A percentile compares a stretch with the other conserved stretches of the same genome.
Evolutionary conservation across 163 green algal genomes (phyloP).

Genomic region (Scenedesmus sp.): DNA sequence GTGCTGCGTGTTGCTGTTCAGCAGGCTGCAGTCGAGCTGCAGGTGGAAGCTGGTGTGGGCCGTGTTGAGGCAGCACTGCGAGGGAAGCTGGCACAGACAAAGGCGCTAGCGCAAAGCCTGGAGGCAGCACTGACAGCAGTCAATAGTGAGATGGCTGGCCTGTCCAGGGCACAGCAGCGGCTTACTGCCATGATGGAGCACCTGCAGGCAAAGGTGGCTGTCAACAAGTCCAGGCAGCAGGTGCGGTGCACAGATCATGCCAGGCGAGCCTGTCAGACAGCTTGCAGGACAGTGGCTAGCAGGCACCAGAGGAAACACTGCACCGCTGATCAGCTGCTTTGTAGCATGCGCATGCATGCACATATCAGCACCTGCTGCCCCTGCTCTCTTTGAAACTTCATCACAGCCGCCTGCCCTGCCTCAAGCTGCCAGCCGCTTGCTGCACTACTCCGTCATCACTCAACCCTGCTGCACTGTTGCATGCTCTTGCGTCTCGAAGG

Average conservation of each 20-base stretch:
- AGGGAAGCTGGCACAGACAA: conserved; percentile 19
- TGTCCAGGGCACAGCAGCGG: conserved; percentile 21
- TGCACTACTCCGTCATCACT: neutral
- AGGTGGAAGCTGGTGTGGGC: conserved; percentile 7
- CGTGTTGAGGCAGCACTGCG: conserved; percentile 33
- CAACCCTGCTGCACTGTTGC: neutral
- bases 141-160: neutral
- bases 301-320: neutral
- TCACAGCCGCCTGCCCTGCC: neutral
- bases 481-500: conserved; percentile 6
- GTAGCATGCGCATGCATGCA: neutral
- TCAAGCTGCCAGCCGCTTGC: neutral
- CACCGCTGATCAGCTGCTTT: neutral
- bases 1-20: neutral
- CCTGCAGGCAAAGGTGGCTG: conserved; percentile 15
- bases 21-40: conserved; percentile 32
- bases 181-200: conserved; percentile 1
- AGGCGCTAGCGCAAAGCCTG: conserved; percentile 6
- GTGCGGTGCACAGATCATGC: neutral
- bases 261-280: neutral
- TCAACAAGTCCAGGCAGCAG: conserved; percentile 49
- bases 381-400: neutral
- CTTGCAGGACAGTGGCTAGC: neutral
- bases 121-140: conserved; percentile 16
- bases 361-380: neutral